These are phyloP conservation scores for Aspergillus terreus DNA, from an alignment of 2,329 filamentous ascomycete species.

Conservation along the genomic window DNA sequence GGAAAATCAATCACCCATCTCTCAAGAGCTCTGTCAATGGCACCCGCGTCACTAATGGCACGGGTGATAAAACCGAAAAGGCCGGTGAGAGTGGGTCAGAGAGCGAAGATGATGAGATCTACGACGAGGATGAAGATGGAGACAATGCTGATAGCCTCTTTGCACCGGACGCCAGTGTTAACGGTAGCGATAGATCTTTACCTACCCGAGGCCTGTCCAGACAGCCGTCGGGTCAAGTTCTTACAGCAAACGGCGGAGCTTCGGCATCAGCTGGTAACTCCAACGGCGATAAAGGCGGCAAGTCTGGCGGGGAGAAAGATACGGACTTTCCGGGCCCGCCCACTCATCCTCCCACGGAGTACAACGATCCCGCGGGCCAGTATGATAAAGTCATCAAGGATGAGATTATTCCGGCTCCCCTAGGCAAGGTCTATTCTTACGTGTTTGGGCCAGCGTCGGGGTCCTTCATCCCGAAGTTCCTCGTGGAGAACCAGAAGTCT, in stretches of 20 bases:
- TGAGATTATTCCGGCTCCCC: constrained; percentile 77
- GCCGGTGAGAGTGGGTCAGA: constrained; percentile 66
- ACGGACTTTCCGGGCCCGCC: constrained; percentile 79
- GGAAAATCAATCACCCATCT: constrained; percentile 93
- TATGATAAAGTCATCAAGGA: constrained; percentile 84
- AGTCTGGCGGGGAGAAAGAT: constrained; percentile 36
- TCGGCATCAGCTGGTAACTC: constrained; percentile 35
- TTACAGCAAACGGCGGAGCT: constrained; percentile 31
- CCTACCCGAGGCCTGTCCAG: constrained; percentile 56
- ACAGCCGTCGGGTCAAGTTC: constrained; percentile 61
- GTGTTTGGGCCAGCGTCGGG: constrained; percentile 80
- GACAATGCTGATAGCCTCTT: constrained; percentile 59
- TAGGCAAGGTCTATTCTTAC: constrained; percentile 86
- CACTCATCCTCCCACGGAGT: constrained; percentile 79
- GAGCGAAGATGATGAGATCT: constrained; percentile 64
- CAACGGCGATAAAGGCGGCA: constrained; percentile 47
- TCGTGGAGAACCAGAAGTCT: constrained; percentile 83
- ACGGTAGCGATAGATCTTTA: constrained; percentile 49
- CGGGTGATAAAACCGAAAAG: constrained; percentile 88
- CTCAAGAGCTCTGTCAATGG: constrained; percentile 89
- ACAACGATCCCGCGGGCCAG: constrained; percentile 71
- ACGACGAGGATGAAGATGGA: constrained; percentile 50
- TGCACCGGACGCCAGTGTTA: constrained; percentile 53
- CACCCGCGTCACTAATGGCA: constrained; percentile 73
- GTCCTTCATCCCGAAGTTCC: constrained; percentile 79